Base-by-base conservation (phyloP, 768 basidiomycete genomes). In the Pleurotus tuber-regium region DNA sequence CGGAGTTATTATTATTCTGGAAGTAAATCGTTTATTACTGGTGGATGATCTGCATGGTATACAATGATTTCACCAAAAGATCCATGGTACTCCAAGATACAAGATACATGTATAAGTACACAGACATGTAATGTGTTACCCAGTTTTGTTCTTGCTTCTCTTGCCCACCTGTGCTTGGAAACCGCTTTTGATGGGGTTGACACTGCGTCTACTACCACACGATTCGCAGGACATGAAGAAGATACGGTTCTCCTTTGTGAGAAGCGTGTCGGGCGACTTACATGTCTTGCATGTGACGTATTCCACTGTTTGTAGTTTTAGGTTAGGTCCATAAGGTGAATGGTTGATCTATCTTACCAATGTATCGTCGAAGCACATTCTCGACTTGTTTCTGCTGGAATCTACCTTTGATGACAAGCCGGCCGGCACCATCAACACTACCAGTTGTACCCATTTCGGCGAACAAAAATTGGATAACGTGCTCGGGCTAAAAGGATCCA, bases 281-380 rank as follows among this genome's bases (percentile, higher is more conserved):
- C 97, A 99, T 33, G 95, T 98, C 72, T 97, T 96, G 83, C 97
- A 99, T 31, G 95, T 95, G 54, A 98, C 96, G 70, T 98, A 98
- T 74, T 98, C 95, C 55, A 96, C 95, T 96, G 58, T 44, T 19
- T 8, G 24, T 14, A 0, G 31, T 14, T 10, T 30, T 8, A 16
- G 6, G 31, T 23, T 18, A 14, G 24, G 23, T 3, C 18, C 9
- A 25, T 16, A 36, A 46, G 6, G 19, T 12, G 31, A 35, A 28
- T 10, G 26, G n/a, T 23, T 19, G n/a, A 9, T 31, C 28, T 50
- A 39, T 75, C 86, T 59, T 67, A 95, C 94, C 91, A 61, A 98
- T 98, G 68, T 99, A 99, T 52, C 93, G 83, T 64, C 97, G 81
- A 59, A 99, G 70, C 9, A 99, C 92, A 66, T 96, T 96, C 73